Evolutionary conservation across 768 basidiomycete genomes (phyloP).

Genomic region (Lactarius hatsudake): DNA sequence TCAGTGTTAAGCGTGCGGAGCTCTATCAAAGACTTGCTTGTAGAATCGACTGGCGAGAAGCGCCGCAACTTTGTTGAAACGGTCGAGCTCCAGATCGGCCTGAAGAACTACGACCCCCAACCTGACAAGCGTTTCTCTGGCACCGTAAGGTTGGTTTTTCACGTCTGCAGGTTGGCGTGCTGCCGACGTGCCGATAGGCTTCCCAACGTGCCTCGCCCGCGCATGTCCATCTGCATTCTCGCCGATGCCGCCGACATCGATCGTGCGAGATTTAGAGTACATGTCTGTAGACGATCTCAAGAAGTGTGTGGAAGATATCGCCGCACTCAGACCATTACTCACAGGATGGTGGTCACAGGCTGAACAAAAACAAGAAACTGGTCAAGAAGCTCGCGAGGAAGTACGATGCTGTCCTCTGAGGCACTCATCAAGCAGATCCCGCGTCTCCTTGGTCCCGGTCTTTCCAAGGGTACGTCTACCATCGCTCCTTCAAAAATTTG

Average conservation of each 20-base stretch:
- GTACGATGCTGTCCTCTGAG: conserved; percentile 98
- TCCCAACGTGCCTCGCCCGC: conserved; percentile 94
- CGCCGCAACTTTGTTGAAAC: conserved; percentile 95
- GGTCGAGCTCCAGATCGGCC: conserved; percentile 92
- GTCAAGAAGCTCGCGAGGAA: conserved; percentile 99
- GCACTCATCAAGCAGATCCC: conserved; percentile 99
- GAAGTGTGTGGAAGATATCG: conserved; percentile 57
- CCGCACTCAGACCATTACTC: not conserved
- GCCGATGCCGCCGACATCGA: conserved; percentile 99
- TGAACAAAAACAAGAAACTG: conserved; percentile 99
- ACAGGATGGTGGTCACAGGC: conserved; percentile 43
- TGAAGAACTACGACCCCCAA: conserved; percentile 99
- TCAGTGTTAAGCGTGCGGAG: conserved; percentile 99
- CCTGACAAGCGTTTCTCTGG: conserved; percentile 99
- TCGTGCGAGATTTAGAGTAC: conserved; percentile 95
- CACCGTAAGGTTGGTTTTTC: conserved; percentile 79
- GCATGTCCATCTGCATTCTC: conserved; percentile 99
- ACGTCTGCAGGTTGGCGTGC: not conserved
- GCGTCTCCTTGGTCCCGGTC: conserved; percentile 98
- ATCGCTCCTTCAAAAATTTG: not conserved
- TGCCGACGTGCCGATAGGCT: conserved; percentile 49
- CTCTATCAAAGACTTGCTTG: conserved; percentile 89
- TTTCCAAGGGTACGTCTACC: conserved; percentile 80
- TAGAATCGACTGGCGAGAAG: conserved; percentile 80
- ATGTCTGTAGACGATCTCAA: conserved; percentile 99